A percentile compares a stretch with the other conserved stretches of the same genome.
Conservation (phyloP, 106 monocot genomes). For the Vanilla planifolia region DNA sequence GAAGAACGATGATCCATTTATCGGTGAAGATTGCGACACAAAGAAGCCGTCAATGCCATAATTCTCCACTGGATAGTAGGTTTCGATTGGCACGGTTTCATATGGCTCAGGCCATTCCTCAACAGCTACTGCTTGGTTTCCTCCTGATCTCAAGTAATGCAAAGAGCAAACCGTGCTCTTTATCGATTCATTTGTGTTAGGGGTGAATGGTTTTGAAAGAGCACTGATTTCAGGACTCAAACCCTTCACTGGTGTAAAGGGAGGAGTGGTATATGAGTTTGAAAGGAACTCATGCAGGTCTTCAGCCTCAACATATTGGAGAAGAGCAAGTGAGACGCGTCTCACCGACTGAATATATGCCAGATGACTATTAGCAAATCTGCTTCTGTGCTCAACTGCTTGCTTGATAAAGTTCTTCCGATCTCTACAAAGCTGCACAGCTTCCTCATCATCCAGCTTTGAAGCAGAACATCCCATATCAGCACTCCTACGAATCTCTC, state of each 20-base stretch:
- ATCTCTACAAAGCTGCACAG: slow-evolving; percentile 72
- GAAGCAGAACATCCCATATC: slow-evolving; percentile 96
- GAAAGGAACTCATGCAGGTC: slow-evolving; percentile 36
- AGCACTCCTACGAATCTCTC: slow-evolving; percentile 18
- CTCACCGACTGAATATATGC: slow-evolving; percentile 67
- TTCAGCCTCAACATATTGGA: slow-evolving; percentile 49
- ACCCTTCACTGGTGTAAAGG: slow-evolving; percentile 42
- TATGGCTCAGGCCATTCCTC: slow-evolving; percentile 47
- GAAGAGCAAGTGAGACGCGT: slow-evolving; percentile 63
- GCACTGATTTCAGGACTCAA: slow-evolving; percentile 31
- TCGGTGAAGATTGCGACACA: slow-evolving; percentile 28
- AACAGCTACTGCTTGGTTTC: slow-evolving; percentile 30
- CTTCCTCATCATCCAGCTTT: slow-evolving; percentile 70
- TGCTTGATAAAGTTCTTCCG: slow-evolving; percentile 77
- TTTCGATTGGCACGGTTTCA: slow-evolving; percentile 38
- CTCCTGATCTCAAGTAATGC: slow-evolving; percentile 38
- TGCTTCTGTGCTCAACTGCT: slow-evolving; percentile 55
- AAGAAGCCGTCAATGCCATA: slow-evolving; percentile 36
- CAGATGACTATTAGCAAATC: slow-evolving; percentile 52
- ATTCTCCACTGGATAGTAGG: slow-evolving; percentile 33
- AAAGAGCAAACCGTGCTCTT: slow-evolving; percentile 14
- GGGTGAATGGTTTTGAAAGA: slow-evolving; percentile 22
- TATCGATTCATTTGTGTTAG: background rate
- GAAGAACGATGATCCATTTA: slow-evolving; percentile 23
- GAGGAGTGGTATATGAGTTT: slow-evolving; percentile 37